Base-by-base conservation (phyloP, 2,329 filamentous ascomycete genomes). In the Tolypocladium guangdongense region DNA sequence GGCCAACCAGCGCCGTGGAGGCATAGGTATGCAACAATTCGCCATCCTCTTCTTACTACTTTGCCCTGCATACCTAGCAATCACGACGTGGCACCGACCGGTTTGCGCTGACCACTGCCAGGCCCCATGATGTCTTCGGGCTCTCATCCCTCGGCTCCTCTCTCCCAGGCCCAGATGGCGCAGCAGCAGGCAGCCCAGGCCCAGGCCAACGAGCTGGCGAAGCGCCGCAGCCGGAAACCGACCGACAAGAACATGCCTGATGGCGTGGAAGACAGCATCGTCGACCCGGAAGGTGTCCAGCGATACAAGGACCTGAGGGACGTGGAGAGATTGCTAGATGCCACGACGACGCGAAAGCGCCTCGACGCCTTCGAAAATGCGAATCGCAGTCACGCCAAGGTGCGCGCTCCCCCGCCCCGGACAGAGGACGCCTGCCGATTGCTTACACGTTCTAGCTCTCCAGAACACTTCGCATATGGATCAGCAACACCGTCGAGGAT, bases 171-270 rank as follows among this genome's bases (percentile, higher is more conserved):
- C n/a, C 78, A 82, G 61, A 70, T 78, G 55, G 69, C 67, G 35
- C 70, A 73, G 58, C 75, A 80, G 57, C 78, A 80, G 58, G 76
- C 78, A 56, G 69, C 72, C 38, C 73, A 76, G 55, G 74, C 73
- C 27, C 75, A 71, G 59, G 81, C 82, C 46, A 78, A 76, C 60
- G 85, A 88, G 66, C 77, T 82, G 58, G 84, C 87, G 47, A 90
- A 91, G 69, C 83, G 90, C 56, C 84, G 89, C 61, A 90, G 88
- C 65, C 84, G 85, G 66, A 95, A 92, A 71, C 93, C 93, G 1
- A 96, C 90, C 55, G 93, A 99, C 71, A 95, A 90, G 77, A 93
- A 90, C 63, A 83, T 99, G 30, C 91, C 93, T 39, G 91, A 97
- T 59, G 90, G 89, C 53, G 79, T 96, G 46, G 91, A 95, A 62